A percentile compares a stretch with the other conserved stretches of the same genome.
phyloP scores from a whole-genome alignment of 768 basidiomycete genomes.

The Russula sp. region DNA sequence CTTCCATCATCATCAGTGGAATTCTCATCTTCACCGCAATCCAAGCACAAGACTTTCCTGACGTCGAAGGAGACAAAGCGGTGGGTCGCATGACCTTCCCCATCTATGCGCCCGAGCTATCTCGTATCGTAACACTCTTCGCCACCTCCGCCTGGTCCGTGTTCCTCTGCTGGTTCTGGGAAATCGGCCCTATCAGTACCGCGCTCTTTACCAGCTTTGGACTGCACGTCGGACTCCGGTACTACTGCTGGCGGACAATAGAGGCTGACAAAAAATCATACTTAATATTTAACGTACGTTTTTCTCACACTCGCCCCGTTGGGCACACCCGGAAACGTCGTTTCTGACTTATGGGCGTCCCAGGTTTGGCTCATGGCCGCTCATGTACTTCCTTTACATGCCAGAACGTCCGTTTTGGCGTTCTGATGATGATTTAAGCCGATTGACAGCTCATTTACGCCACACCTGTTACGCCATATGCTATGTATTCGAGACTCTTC shows the following conservation, averaged over 20 bases:
- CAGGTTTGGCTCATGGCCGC: constrained; percentile 30
- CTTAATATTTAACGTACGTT: constrained; percentile 32
- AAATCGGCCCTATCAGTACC: constrained; percentile 24
- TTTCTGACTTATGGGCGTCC: constrained; percentile 20
- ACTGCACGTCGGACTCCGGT: constrained; percentile 29
- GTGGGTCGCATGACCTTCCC: constrained; percentile 32
- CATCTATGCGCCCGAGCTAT: constrained; percentile 30
- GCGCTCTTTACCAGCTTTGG: constrained; percentile 27
- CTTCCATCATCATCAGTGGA: constrained; percentile 28
- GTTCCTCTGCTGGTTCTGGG: constrained; percentile 30
- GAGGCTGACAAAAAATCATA: constrained; percentile 30
- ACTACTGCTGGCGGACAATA: constrained; percentile 23
- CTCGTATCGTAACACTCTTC: constrained; percentile 29
- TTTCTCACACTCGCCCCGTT: constrained; percentile 2
- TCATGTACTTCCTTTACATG: constrained; percentile 28
- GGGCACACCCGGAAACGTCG: constrained; percentile 12
- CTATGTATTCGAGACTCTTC: constrained; percentile 21
- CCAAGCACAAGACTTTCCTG: constrained; percentile 33
- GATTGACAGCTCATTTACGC: constrained; percentile 30
- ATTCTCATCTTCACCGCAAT: constrained; percentile 31
- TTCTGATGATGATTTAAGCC: constrained; percentile 25
- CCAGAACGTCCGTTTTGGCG: constrained; percentile 26
- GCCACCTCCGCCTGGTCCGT: constrained; percentile 31
- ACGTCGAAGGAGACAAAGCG: constrained; percentile 32
- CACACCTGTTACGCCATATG: constrained; percentile 10